These are phyloP conservation scores for Melastoma malabathricum DNA, from an alignment of 345 rosid genomes.

Conservation along the genomic window DNA sequence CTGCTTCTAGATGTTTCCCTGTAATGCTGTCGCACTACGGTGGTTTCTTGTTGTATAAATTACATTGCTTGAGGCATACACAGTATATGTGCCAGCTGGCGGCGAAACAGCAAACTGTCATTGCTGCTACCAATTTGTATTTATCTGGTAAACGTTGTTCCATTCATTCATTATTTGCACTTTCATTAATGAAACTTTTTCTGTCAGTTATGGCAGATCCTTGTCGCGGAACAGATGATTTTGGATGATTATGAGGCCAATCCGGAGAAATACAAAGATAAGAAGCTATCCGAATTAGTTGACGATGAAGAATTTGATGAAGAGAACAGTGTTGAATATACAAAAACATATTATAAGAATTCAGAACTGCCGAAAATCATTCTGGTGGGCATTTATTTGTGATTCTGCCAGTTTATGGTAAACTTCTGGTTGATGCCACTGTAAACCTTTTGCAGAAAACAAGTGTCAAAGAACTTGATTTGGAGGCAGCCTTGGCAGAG, in stretches of 20 bases:
- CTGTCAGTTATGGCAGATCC: conserved; percentile 96
- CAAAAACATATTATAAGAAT: conserved; percentile 52
- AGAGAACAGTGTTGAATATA: conserved; percentile 40
- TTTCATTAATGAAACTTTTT: no score
- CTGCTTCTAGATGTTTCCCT: no score
- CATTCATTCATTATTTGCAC: no score
- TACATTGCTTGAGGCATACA: no score
- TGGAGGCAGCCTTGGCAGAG: conserved; percentile 85
- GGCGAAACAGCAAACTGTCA: no score
- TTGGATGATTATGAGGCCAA: conserved; percentile 72
- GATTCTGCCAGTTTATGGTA: conserved; percentile 1
- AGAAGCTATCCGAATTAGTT: conserved; percentile 64
- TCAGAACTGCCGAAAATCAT: conserved; percentile 44
- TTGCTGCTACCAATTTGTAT: no score
- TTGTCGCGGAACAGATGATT: conserved; percentile 89
- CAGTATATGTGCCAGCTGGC: no score
- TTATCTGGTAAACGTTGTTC: no score
- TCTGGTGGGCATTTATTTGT: conserved; percentile 33
- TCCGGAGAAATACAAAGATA: conserved; percentile 73
- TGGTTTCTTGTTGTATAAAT: no score
- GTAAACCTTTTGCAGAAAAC: conserved; percentile 47
- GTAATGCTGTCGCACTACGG: no score
- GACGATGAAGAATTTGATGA: conserved; percentile 70
- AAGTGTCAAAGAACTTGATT: conserved; percentile 82
- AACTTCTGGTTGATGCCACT: conserved; percentile 11